phyloP scores from a whole-genome alignment of 345 rosid genomes.

The Garcia nutans region DNA sequence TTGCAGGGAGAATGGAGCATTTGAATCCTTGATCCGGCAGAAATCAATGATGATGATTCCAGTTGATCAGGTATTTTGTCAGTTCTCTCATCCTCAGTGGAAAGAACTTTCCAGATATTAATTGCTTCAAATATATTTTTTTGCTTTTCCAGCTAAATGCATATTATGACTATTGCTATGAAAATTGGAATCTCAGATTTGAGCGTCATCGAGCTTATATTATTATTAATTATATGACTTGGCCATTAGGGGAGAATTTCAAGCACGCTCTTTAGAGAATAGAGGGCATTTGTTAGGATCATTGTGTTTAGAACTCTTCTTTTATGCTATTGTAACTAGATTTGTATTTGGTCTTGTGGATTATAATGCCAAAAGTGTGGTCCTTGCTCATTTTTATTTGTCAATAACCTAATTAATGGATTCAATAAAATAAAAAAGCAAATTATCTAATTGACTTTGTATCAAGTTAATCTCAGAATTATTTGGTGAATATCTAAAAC shows the following conservation, averaged over 20 bases:
- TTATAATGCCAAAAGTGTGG: no score
- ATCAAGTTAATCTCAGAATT: no score
- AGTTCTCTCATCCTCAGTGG: background rate
- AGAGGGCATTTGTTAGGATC: background rate
- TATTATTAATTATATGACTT: background rate
- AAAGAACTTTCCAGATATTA: background rate
- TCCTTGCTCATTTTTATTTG: no score
- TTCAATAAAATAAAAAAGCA: no score
- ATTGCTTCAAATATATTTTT: background rate
- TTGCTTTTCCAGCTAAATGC: background rate
- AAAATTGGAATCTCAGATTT: background rate
- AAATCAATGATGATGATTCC: constrained; percentile 96
- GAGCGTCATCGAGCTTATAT: background rate
- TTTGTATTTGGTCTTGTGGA: no score
- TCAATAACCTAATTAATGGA: no score
- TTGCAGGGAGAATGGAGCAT: constrained; percentile 87
- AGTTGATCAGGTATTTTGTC: constrained; percentile 67
- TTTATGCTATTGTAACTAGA: background rate
- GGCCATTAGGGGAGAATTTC: background rate
- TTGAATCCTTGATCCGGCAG: constrained; percentile 93
- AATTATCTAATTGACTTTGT: no score
- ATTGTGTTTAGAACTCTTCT: background rate
- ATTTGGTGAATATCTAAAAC: no score
- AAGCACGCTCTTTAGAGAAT: no score
- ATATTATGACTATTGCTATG: background rate